Conservation (phyloP, 2,329 filamentous ascomycete genomes). For the Juglanconis oblonga region DNA sequence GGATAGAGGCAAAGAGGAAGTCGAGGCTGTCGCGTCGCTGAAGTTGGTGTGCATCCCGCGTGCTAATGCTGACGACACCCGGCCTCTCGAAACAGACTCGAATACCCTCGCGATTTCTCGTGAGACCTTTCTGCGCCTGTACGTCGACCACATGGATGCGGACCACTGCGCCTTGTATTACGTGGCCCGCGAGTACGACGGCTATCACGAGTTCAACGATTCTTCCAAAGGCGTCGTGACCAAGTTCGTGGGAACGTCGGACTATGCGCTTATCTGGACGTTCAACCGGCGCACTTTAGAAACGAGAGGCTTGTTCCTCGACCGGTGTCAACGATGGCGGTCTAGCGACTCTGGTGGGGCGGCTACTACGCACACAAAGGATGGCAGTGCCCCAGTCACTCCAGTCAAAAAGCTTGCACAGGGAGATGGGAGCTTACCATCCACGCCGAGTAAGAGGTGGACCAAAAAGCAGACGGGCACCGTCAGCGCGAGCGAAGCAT, state of each 20-base stretch:
- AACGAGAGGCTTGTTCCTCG: slow-evolving; percentile 23
- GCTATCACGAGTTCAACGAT: slow-evolving; percentile 24
- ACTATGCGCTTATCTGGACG: slow-evolving; percentile 26
- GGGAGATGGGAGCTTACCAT: neutral
- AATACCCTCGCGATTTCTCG: slow-evolving; percentile 22
- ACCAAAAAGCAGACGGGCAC: neutral
- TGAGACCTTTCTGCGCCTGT: slow-evolving; percentile 22
- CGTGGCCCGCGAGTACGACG: slow-evolving; percentile 25
- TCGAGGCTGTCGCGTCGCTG: slow-evolving; percentile 18
- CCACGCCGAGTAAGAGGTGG: slow-evolving; percentile 6
- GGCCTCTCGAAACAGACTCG: neutral
- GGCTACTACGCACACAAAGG: neutral
- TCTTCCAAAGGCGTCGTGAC: slow-evolving; percentile 18
- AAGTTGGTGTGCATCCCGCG: slow-evolving; percentile 19
- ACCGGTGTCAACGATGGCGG: slow-evolving; percentile 18
- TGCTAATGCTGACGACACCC: neutral
- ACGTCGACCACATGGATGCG: slow-evolving; percentile 22
- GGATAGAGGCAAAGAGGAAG: neutral
- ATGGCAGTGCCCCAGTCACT: neutral
- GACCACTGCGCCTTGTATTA: slow-evolving; percentile 24
- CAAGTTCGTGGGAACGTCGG: slow-evolving; percentile 23
- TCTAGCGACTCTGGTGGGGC: neutral
- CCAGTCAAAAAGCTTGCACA: neutral
- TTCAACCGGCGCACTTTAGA: slow-evolving; percentile 19
- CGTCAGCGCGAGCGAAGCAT: slow-evolving; percentile 12